phyloP scores from a whole-genome alignment of 2,329 filamentous ascomycete genomes.

The Pezicula radicicola region DNA sequence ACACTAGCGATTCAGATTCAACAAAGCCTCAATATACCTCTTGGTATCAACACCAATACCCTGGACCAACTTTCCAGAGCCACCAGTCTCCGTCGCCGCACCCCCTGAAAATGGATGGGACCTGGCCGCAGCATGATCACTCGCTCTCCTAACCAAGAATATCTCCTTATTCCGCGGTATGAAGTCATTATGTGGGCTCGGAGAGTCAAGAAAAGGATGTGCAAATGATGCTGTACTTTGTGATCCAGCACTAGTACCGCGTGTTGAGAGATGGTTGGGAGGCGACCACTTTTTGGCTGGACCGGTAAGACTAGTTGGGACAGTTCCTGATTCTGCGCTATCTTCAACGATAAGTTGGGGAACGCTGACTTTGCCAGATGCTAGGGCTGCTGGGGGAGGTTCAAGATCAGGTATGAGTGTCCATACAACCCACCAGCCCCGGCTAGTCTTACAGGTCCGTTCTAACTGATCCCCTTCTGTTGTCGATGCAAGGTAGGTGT shows the following conservation, averaged over 20 bases:
- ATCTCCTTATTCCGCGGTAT: conserved; percentile 50
- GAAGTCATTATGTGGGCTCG: not conserved
- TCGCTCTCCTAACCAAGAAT: conserved; percentile 56
- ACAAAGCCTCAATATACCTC: conserved; percentile 69
- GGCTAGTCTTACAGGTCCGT: conserved; percentile 61
- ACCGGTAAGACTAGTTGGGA: not conserved
- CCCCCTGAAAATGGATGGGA: conserved; percentile 13
- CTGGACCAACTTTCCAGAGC: conserved; percentile 60
- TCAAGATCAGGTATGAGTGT: conserved; percentile 47
- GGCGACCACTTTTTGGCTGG: not conserved
- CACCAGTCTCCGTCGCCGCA: conserved; percentile 41
- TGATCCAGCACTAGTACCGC: conserved; percentile 9
- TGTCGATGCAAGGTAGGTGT: conserved; percentile 48
- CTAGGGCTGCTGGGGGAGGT: not conserved
- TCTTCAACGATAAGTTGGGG: conserved; percentile 11
- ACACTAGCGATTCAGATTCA: conserved; percentile 47
- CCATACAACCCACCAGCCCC: conserved; percentile 71
- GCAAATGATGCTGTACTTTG: conserved; percentile 20
- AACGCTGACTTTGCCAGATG: conserved; percentile 4
- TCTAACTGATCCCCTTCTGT: conserved; percentile 46
- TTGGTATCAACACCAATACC: conserved; percentile 76
- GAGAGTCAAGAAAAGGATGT: conserved; percentile 23
- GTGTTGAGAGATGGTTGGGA: conserved; percentile 1
- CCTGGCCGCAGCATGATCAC: conserved; percentile 41
- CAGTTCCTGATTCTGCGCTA: not conserved